Base-by-base conservation (phyloP, 495 filamentous ascomycete genomes). In the Achaetomiella virescens region DNA sequence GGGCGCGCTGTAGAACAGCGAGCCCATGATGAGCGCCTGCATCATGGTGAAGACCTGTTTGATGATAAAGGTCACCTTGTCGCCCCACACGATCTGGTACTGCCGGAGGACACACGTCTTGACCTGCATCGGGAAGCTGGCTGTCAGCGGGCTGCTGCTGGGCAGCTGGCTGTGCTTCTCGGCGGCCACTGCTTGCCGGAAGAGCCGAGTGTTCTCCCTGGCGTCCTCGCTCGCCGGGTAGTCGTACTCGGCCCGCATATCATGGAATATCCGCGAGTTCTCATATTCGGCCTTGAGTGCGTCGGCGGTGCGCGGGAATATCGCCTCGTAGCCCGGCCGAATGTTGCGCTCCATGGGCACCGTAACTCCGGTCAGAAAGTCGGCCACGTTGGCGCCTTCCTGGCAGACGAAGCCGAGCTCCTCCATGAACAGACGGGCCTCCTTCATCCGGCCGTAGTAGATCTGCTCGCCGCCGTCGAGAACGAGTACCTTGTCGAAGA, bases 11-110 rank as follows among this genome's bases (percentile, higher is more conserved):
- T 81, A 91, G 65, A 91, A 93, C 8, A 90, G 63, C 59, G 80
- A 84, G 36, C 89, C 89, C 11, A 89, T 77, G 54, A 95, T 88
- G 3, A 93, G 69, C 25, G 85, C 82, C 61, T 90, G 85, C 62
- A 89, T 84, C 9, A 87, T 54, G 31, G 62, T 68, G 14, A 57
- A 59, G 51, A 42, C 65, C 57, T 82, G 79, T 64, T 83, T 82
- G 68, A 84, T 79, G 57, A 80, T 55, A 43, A 83, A 78, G 1
- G 78, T 80, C 0, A 76, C 70, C 60, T 82, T 83, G 61, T 84
- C 80, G 40, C 80, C 80, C 78, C 79, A 80, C 17, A 84, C 55
- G 41, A 82, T 80, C 56, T 83, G 79, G 50, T 82, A 82, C 55
- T 77, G 79, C 27, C 81, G 75, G 10, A 61, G 48, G 27, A 79